Percentiles rank a stretch among this genome's conserved stretches.
Evolutionary conservation across 305 asterid species (phyloP).

Genomic region (Fraxinus paxiana): DNA sequence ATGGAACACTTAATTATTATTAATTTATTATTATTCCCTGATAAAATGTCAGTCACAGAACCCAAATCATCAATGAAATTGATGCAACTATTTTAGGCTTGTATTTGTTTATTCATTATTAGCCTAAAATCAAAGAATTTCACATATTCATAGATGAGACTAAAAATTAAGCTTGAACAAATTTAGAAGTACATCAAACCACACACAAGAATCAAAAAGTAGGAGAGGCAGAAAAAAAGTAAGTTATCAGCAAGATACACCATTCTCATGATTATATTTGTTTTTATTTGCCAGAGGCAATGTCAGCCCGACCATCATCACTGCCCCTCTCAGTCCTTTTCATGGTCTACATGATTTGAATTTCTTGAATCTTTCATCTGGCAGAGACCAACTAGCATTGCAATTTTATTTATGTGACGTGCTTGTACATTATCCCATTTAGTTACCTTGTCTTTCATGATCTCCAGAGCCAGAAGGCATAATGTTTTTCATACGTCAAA

Average conservation of each 20-base stretch:
- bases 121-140: background rate
- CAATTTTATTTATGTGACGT: background rate
- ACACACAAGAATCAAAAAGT: background rate
- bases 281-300: background rate
- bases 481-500: slow-evolving; percentile 1
- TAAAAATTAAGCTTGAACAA: background rate
- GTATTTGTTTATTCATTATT: background rate
- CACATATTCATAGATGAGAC: background rate
- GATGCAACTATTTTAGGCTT: slow-evolving; percentile 1
- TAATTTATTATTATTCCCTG: background rate
- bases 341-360: slow-evolving; percentile 5
- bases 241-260: background rate
- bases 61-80: slow-evolving; percentile 7
- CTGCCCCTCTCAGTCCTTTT: background rate
- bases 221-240: background rate
- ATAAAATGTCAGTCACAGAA: background rate
- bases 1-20: background rate
- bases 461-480: background rate
- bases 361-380: slow-evolving; percentile 1
- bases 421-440: background rate
- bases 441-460: background rate
- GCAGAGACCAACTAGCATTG: background rate
- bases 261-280: background rate
- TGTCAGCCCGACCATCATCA: background rate
- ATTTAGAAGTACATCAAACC: slow-evolving; percentile 5